Percentiles rank a stretch among this genome's conserved stretches.
These are phyloP conservation scores for Protomyces pachydermus DNA, from an alignment of 1,139 yeast genomes.

Conservation along the genomic window DNA sequence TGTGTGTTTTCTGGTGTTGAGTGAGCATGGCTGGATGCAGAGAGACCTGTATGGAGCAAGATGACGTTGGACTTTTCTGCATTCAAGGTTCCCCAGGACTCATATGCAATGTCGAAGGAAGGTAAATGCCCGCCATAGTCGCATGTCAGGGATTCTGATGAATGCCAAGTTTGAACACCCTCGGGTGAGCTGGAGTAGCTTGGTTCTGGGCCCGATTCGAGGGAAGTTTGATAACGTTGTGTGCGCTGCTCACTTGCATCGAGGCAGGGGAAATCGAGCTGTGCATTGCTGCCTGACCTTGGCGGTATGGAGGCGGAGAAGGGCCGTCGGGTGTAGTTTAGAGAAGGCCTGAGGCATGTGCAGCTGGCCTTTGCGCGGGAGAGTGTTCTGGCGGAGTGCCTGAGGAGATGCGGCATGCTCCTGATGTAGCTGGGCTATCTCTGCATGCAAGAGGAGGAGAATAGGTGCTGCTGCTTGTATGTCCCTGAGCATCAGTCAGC, in stretches of 20 bases:
- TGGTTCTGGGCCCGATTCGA: conserved; percentile 21
- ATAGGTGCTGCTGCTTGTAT: too few species aligned
- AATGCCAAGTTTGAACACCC: conserved; percentile 43
- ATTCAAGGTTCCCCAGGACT: conserved; percentile 80
- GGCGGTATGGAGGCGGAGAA: neutral
- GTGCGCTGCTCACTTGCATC: conserved; percentile 63
- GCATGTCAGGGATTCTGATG: conserved; percentile 68
- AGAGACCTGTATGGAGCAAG: conserved; percentile 80
- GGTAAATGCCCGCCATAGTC: conserved; percentile 81
- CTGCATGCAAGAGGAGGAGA: too few species aligned
- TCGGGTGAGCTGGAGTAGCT: conserved; percentile 21
- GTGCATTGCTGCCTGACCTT: conserved; percentile 49
- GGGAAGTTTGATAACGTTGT: conserved; percentile 41
- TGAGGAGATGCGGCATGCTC: neutral
- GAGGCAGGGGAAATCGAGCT: conserved; percentile 75
- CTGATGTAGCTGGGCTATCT: neutral
- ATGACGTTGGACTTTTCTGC: conserved; percentile 62
- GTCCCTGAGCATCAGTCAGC: neutral
- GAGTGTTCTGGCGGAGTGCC: neutral
- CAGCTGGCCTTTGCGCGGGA: neutral
- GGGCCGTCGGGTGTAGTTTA: neutral
- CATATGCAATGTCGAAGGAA: conserved; percentile 76
- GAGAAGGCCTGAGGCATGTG: neutral
- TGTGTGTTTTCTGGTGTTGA: conserved; percentile 65
- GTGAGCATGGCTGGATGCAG: conserved; percentile 93